phyloP scores from a whole-genome alignment of 208 protist genomes.

The Entamoeba invadens region DNA sequence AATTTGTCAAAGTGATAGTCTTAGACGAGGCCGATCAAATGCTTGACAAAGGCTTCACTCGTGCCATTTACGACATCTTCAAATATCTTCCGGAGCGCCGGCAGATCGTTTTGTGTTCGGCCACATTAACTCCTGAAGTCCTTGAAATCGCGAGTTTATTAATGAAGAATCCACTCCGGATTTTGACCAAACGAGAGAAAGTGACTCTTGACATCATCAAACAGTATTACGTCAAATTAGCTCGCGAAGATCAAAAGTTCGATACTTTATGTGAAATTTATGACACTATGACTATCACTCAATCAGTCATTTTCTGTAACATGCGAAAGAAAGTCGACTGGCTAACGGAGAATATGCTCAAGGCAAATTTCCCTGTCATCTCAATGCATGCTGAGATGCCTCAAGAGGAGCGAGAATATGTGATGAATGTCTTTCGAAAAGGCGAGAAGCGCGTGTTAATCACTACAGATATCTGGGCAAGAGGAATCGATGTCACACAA shows the following conservation, averaged over 20 bases:
- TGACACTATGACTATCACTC: slow-evolving; percentile 85
- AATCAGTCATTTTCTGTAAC: slow-evolving; percentile 96
- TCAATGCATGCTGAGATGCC: slow-evolving; percentile 85
- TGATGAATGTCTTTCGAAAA: slow-evolving; percentile 97
- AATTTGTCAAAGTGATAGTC: slow-evolving; percentile 68
- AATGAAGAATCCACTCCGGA: slow-evolving; percentile 88
- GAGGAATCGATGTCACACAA: slow-evolving; percentile 96
- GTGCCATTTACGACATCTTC: slow-evolving; percentile 96
- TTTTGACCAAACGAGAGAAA: slow-evolving; percentile 92
- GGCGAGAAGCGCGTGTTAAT: slow-evolving; percentile 90
- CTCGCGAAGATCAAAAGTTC: slow-evolving; percentile 93
- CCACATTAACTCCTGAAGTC: slow-evolving; percentile 91
- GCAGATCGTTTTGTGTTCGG: slow-evolving; percentile 81
- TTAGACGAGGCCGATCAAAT: slow-evolving; percentile 99
- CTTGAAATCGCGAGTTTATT: slow-evolving; percentile 91
- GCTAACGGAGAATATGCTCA: slow-evolving; percentile 78
- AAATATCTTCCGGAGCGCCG: slow-evolving; percentile 59
- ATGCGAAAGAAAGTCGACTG: slow-evolving; percentile 90
- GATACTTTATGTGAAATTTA: slow-evolving; percentile 94
- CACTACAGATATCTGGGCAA: slow-evolving; percentile 92
- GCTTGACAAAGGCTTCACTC: slow-evolving; percentile 85
- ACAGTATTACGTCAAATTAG: slow-evolving; percentile 88
- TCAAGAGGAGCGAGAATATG: slow-evolving; percentile 84
- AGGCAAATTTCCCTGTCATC: slow-evolving; percentile 76
- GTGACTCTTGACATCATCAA: slow-evolving; percentile 96